Conservation (phyloP, 2,329 filamentous ascomycete genomes). For the Paecilomyces variotii region DNA sequence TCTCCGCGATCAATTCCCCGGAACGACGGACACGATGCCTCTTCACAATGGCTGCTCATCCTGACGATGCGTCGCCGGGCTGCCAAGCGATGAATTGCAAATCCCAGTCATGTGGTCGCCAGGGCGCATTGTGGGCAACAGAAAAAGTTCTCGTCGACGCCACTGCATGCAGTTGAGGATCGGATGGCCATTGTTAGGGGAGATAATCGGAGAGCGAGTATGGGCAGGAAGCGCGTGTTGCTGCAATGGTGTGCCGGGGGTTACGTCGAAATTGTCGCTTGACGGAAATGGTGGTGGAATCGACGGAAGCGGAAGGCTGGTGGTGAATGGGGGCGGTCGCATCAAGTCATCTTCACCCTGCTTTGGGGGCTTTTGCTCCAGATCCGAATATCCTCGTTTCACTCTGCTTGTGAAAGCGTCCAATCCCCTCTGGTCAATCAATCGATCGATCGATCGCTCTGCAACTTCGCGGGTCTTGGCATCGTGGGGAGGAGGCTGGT, state of each 20-base stretch:
- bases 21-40: background rate
- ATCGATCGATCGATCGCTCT: background rate
- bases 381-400: background rate
- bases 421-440: background rate
- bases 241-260: background rate
- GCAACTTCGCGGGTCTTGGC: constrained; percentile 6
- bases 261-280: background rate
- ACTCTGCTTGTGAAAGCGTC: background rate
- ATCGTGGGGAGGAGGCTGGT: constrained; percentile 2
- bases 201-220: background rate
- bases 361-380: background rate
- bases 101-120: too few species aligned
- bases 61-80: background rate
- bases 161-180: background rate
- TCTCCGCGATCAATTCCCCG: background rate
- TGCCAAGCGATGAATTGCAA: background rate
- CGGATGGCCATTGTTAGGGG: background rate
- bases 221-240: background rate
- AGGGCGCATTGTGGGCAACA: background rate
- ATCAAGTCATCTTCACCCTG: background rate
- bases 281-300: background rate
- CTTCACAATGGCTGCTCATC: background rate
- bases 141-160: background rate
- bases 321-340: background rate
- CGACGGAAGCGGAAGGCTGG: background rate